Evolutionary conservation across 768 basidiomycete genomes (phyloP), one percentile per base, ranked within the genome.

Genomic region (Suillus variegatus): DNA sequence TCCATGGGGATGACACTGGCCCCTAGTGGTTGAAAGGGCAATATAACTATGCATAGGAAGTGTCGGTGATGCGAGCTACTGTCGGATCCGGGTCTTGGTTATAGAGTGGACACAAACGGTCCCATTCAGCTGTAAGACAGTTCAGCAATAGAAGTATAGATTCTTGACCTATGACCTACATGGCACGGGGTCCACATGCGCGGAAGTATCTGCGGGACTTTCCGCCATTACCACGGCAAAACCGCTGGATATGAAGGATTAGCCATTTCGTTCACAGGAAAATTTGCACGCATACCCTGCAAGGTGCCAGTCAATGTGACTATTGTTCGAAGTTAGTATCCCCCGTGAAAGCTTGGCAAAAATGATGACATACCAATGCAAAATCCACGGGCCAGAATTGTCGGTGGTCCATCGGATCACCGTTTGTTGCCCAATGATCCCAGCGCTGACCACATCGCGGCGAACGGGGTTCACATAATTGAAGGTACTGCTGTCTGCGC

Each of bases 401-500:
- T 47, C 46, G 10, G 46, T 47, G 20, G 10, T 10, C 46, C 46
- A 47, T 47, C 46, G 46, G 0, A 47, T 47, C 46, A 47, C 46
- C 46, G n/a, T 47, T 10, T 20, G 46, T n/a, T 47, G 46, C 46
- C 46, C 46, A 47, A 5, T 5, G 51, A 2, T 22, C n/a, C 47
- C 47, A 22, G 47, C 47, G 6, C 47, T 49, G 47, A 14, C 13
- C 22, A 49, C 47, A 22, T 49, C 47, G 12, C 47, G 47, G n/a
- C 47, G 47, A 22, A 49, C 47, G 47, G 47, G 47, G 22, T 49
- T 49, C 22, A 3, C 6, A n/a, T 49, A 49, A 49, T 49, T 49
- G 22, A 49, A 49, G 22, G 22, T 49, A 22, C 6, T 65, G 2
- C 65, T 62, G 4, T 78, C 79, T 3, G 83, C 81, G 58, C 80